Evolutionary conservation across 306 rosid genomes (phyloP).

Genomic region (Acmispon strigosus): DNA sequence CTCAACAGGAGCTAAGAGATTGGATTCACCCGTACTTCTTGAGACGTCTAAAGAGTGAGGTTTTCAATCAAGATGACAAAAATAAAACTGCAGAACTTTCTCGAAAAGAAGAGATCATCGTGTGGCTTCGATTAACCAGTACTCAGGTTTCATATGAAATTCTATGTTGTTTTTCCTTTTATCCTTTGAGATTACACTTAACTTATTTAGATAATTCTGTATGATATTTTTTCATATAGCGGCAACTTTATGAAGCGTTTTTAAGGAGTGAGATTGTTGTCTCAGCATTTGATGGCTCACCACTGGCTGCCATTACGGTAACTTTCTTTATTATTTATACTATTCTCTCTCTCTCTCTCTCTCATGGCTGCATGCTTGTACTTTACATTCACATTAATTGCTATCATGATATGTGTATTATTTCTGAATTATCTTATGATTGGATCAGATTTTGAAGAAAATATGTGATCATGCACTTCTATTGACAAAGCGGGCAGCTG

Average conservation of each 20-base stretch:
- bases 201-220: neutral
- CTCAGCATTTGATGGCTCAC: constrained; percentile 92
- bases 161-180: constrained; percentile 15
- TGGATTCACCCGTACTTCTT: constrained; percentile 77
- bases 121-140: constrained; percentile 75
- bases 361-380: neutral
- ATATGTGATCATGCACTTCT: constrained; percentile 90
- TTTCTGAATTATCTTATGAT: neutral
- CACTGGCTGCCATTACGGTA: constrained; percentile 88
- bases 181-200: neutral
- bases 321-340: constrained; percentile 11
- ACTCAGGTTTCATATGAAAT: constrained; percentile 54
- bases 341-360: constrained; percentile 4
- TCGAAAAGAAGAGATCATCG: constrained; percentile 73
- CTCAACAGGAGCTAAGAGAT: constrained; percentile 65
- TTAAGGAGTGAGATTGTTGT: constrained; percentile 79
- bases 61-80: constrained; percentile 59
- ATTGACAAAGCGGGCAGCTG: constrained; percentile 90
- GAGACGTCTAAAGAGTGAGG: constrained; percentile 81
- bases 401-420: neutral
- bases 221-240: constrained; percentile 39
- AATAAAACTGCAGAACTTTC: constrained; percentile 58
- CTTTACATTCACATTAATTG: neutral
- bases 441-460: constrained; percentile 74
- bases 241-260: constrained; percentile 76